A percentile compares a stretch with the other conserved stretches of the same genome.
These are phyloP conservation scores for Colletotrichum liriopes DNA, from an alignment of 2,329 filamentous ascomycete genomes.

Conservation along the genomic window DNA sequence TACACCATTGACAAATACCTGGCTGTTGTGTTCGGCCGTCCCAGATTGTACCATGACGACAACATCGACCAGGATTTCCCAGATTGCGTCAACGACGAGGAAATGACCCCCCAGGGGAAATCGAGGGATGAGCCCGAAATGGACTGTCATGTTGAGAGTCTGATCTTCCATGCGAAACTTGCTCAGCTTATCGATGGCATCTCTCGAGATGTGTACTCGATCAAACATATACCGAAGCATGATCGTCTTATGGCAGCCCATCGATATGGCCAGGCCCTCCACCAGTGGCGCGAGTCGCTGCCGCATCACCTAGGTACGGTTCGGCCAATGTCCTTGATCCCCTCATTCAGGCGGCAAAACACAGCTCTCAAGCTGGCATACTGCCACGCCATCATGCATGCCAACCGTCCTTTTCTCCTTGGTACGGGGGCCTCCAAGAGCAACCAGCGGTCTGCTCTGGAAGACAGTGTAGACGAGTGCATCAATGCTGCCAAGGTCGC, in stretches of 20 bases:
- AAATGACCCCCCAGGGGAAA: conserved; percentile 61
- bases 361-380: conserved; percentile 69
- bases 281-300: conserved; percentile 56
- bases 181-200: conserved; percentile 57
- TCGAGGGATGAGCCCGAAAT: conserved; percentile 48
- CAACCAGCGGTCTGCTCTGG: conserved; percentile 60
- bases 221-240: conserved; percentile 52
- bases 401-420: conserved; percentile 69
- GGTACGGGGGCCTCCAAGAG: conserved; percentile 50
- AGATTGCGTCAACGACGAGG: conserved; percentile 68
- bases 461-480: conserved; percentile 57
- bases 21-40: conserved; percentile 74
- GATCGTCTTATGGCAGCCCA: conserved; percentile 57
- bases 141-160: conserved; percentile 66
- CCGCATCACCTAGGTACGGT: conserved; percentile 62
- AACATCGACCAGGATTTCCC: conserved; percentile 76
- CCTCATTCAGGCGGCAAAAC: conserved; percentile 63
- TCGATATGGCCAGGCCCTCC: conserved; percentile 55
- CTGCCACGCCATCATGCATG: conserved; percentile 70
- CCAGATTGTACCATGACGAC: conserved; percentile 73
- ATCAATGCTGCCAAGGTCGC: conserved; percentile 63
- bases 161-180: conserved; percentile 62
- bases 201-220: conserved; percentile 58
- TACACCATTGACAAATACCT: conserved; percentile 76
- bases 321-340: conserved; percentile 62